Base-by-base conservation (phyloP, 495 filamentous ascomycete species). In the Aspergillus saccharolyticus region DNA sequence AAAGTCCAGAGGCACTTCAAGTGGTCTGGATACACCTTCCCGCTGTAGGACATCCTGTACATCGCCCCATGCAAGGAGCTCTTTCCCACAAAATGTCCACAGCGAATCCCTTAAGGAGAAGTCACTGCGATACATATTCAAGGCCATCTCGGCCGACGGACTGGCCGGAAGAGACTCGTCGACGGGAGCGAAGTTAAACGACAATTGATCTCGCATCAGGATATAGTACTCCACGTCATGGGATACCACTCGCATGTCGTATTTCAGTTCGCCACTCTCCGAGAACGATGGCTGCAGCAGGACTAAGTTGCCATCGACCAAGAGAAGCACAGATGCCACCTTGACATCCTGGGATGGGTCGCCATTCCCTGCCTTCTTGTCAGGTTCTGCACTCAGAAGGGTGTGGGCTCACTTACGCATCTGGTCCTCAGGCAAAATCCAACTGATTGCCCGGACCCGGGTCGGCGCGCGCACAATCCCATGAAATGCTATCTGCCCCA, bases 291-390 rank as follows among this genome's bases (percentile, higher is more conserved):
- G 94, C 59, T 96, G 90, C 24, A 99, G 78, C 16, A 97, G 78
- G 18, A 97, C 95, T 18, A 99, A 80, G 62, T 97, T 99, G 17
- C 91, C 95, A 67, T 97, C 95, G 7, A 97, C 92, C 25, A 97
- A 77, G 58, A 99, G 96, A 30, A 99, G 72, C 47, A 99, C 91
- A 3, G 89, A 94, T 17, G 95, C 95, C 48, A 89, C 85, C n/a
- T 89, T 87, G 3, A 97, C 95, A 71, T 99, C 95, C 64, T 96
- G 90, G 7, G 94, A 91, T 18, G 94, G 93, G 71, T 99, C 95
- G 7, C 95, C 95, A 57, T 94, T 86, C 8, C 83, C 85, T 83
- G 46, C 22, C 25, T 28, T 54, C 1, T 8, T 42, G 30, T 77
- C 45, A 76, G 67, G 30, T 22, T 50, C 7, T 22, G 21, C 24